Evolutionary conservation across 1,284 basidiomycete genomes (phyloP).

Genomic region (Trichosporon sp.): DNA sequence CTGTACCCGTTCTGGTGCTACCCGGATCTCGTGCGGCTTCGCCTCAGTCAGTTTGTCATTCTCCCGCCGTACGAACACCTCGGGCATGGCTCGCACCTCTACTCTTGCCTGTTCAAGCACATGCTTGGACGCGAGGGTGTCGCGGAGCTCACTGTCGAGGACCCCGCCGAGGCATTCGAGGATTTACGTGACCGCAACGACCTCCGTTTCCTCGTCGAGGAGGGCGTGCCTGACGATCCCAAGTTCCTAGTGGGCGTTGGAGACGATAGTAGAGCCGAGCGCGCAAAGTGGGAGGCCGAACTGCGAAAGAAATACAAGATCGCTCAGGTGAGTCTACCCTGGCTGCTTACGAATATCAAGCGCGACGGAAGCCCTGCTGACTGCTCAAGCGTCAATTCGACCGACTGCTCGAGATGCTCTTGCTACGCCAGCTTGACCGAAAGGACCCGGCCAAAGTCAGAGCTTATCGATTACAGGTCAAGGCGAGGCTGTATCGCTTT

Average conservation of each 20-base stretch:
- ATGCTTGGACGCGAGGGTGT: slow-evolving; percentile 62
- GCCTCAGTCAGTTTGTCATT: slow-evolving; percentile 91
- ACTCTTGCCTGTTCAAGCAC: slow-evolving; percentile 77
- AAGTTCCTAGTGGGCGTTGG: slow-evolving; percentile 34
- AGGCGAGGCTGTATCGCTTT: slow-evolving; percentile 87
- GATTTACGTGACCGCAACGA: slow-evolving; percentile 91
- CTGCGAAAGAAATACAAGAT: slow-evolving; percentile 81
- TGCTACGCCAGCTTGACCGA: slow-evolving; percentile 66
- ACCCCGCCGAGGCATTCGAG: slow-evolving; percentile 70
- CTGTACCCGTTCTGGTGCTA: slow-evolving; percentile 91
- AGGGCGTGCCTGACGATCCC: slow-evolving; percentile 34
- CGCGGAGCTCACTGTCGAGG: slow-evolving; percentile 90
- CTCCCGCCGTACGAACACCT: slow-evolving; percentile 82
- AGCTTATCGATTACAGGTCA: slow-evolving; percentile 74
- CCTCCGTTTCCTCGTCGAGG: slow-evolving; percentile 61
- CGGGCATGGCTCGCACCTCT: slow-evolving; percentile 86
- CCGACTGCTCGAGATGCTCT: slow-evolving; percentile 85
- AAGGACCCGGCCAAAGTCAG: slow-evolving; percentile 56
- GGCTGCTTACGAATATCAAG: neutral
- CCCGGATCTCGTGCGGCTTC: slow-evolving; percentile 75
- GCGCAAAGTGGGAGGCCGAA: slow-evolving; percentile 63
- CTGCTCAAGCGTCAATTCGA: slow-evolving; percentile 75
- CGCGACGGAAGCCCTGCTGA: neutral
- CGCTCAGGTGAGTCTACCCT: slow-evolving; percentile 60
- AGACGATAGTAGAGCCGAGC: slow-evolving; percentile 21